Percentiles rank a stretch among this genome's conserved stretches.
Conservation (phyloP, 2,329 filamentous ascomycete species). For the Pseudogymnoascus sp. region DNA sequence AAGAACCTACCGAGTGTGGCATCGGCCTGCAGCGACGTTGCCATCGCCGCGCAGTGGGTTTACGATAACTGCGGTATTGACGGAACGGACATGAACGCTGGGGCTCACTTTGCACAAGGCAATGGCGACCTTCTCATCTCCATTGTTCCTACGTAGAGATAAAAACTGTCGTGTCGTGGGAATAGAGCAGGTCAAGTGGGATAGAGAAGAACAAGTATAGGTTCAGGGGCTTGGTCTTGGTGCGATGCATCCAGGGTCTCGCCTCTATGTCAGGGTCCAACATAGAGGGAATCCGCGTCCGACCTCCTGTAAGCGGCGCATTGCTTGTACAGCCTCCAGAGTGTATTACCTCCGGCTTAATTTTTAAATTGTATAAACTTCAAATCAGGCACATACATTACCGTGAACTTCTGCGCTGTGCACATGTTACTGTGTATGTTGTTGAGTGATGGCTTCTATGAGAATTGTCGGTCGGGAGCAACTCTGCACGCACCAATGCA, state of each 20-base stretch:
- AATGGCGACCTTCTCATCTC: conserved; percentile 1
- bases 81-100: neutral
- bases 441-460: too few relatives aligned
- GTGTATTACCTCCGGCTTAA: neutral
- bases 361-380: neutral
- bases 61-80: neutral
- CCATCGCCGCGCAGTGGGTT: neutral
- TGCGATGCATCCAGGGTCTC: neutral
- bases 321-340: neutral
- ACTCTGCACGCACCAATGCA: neutral
- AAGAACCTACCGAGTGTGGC: neutral
- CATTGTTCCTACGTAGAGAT: neutral
- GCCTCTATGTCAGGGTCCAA: neutral
- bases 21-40: neutral
- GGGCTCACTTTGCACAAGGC: neutral
- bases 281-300: neutral
- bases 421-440: too few relatives aligned
- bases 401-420: neutral
- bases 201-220: neutral
- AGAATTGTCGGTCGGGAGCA: neutral
- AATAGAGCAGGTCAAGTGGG: neutral
- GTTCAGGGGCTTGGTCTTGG: neutral
- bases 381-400: neutral
- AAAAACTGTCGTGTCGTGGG: too few relatives aligned
- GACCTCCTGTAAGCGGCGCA: neutral